Percentiles rank a stretch among this genome's conserved stretches.
Evolutionary conservation across 2,329 filamentous ascomycete genomes (phyloP).

Genomic region (Alternaria sp.): DNA sequence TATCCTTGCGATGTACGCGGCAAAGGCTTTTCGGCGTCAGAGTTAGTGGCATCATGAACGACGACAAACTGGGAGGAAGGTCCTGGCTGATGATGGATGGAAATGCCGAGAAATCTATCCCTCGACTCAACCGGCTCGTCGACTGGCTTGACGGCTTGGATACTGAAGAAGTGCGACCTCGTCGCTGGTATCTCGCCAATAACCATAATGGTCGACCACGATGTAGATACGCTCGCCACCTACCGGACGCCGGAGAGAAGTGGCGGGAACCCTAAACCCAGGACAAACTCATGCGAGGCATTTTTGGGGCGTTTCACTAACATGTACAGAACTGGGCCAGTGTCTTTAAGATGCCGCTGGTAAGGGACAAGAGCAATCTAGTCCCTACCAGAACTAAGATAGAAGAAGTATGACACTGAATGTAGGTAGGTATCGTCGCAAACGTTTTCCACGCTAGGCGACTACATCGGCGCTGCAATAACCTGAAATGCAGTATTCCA

Average conservation of each 20-base stretch:
- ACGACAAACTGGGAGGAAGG: fast-evolving
- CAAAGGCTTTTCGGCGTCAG: too few species aligned
- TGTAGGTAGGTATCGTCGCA: background rate
- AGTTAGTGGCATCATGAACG: fast-evolving
- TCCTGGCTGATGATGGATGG: background rate
- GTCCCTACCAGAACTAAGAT: background rate
- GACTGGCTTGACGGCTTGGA: background rate
- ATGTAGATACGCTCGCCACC: fast-evolving
- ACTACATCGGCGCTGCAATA: too few species aligned
- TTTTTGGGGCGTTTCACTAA: background rate
- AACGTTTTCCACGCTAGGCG: background rate
- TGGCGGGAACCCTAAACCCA: background rate
- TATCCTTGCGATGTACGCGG: too few species aligned
- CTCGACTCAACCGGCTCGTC: background rate
- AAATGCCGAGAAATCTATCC: background rate
- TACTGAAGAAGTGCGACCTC: background rate
- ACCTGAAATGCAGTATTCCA: too few species aligned
- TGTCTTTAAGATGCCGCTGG: background rate
- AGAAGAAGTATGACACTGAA: background rate
- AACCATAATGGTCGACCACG: background rate
- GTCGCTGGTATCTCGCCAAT: background rate
- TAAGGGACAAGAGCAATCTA: background rate
- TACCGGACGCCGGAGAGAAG: background rate
- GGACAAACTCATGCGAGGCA: fast-evolving
- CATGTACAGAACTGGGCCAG: background rate